Evolutionary conservation across 805 yeast species (phyloP).

Genomic region (Saturnispora sanitii): DNA sequence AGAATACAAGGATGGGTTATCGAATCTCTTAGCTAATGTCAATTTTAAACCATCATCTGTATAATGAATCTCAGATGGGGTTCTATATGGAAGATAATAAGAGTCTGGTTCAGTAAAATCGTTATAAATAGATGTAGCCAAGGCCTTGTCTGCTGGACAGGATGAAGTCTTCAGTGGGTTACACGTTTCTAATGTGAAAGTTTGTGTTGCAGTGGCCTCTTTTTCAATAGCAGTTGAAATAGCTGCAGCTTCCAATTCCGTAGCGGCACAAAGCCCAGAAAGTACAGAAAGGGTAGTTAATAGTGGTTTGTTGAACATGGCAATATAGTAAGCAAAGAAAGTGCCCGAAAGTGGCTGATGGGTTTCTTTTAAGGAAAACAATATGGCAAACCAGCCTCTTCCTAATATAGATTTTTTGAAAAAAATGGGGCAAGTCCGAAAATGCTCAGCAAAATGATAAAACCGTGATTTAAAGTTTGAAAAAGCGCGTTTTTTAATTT

Average conservation of each 20-base stretch:
- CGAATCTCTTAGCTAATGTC: slow-evolving; percentile 51
- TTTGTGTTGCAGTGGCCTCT: slow-evolving; percentile 9
- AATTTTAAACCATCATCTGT: slow-evolving; percentile 51
- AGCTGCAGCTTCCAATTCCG: not conserved
- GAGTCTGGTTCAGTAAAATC: slow-evolving; percentile 41
- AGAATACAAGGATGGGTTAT: slow-evolving; percentile 71
- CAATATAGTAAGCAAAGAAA: not conserved
- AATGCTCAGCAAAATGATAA: slow-evolving; percentile 17
- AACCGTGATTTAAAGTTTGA: not conserved
- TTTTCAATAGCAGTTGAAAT: not conserved
- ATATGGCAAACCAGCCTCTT: slow-evolving; percentile 14
- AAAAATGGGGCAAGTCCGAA: slow-evolving; percentile 22
- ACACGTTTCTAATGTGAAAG: slow-evolving; percentile 20
- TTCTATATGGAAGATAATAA: slow-evolving; percentile 33
- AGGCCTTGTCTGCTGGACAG: slow-evolving; percentile 43
- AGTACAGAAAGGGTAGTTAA: not conserved
- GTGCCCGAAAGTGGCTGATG: too few relatives aligned
- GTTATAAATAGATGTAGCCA: slow-evolving; percentile 44
- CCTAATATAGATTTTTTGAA: slow-evolving; percentile 10
- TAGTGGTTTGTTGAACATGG: not conserved
- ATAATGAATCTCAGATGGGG: slow-evolving; percentile 37
- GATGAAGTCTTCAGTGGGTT: slow-evolving; percentile 24
- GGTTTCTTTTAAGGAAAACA: slow-evolving; percentile 1
- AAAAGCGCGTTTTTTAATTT: not conserved
- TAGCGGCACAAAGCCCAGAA: not conserved